Base-by-base conservation (phyloP, 2,329 filamentous ascomycete genomes). In the Apiospora hydei region DNA sequence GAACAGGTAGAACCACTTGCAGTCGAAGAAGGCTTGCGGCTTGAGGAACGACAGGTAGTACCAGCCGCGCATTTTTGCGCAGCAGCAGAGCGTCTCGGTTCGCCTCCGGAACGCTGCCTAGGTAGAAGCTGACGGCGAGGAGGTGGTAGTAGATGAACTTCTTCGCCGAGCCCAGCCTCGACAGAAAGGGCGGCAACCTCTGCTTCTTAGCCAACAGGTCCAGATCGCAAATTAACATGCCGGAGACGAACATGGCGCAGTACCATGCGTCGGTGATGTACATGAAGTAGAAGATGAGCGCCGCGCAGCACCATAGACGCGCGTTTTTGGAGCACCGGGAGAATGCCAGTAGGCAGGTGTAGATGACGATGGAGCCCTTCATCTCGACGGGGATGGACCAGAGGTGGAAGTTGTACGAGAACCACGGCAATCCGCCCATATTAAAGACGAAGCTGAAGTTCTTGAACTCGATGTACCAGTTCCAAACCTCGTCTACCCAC, bases 401-500 rank as follows among this genome's bases (percentile, higher is more conserved):
- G 3, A 88, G 78, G 74, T 92, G 90, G 41, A 84, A 84, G 75
- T 91, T 90, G 81, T 89, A 89, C 16, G 81, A 81, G 71, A 90
- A 85, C 84, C 88, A 91, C 14, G 88, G 86, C 13, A 86, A 82
- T 1, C 87, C 88, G 8, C 89, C 88, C 10, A 84, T 84, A 57
- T 88, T 87, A 81, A 89, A 93, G 51, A 92, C 78, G 78, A 91
- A 93, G 80, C 87, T 93, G 82, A 91, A 93, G 79, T 92, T 92
- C 78, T 93, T 93, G 78, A 89, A 84, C 78, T 93, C 89, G 73
- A 78, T 72, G 74, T 87, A 87, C 76, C 85, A 84, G 7, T 79
- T 75, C 82, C 85, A 88, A 1, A 89, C 73, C 75, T 91, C 89
- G 14, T 84, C 85, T 10, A 78, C 73, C 76, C 86, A 85, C 44